A percentile compares a stretch with the other conserved stretches of the same genome.
Evolutionary conservation across 164 flowering plant species (phyloP).

Genomic region (Stephania yunnanensis): DNA sequence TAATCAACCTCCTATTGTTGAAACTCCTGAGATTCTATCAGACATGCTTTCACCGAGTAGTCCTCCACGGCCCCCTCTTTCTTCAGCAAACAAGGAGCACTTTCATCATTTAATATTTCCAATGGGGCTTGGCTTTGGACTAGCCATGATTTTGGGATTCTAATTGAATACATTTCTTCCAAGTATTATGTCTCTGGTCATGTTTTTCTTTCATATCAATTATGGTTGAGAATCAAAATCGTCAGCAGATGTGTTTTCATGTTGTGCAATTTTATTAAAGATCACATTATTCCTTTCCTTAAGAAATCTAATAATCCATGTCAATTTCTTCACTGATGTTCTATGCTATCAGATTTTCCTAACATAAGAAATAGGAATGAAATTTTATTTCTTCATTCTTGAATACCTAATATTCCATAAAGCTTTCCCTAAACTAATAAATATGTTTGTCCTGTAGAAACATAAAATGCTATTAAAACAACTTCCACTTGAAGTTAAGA

Average conservation of each 20-base stretch:
- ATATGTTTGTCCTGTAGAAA: too few species aligned
- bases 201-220: background rate
- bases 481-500: too few species aligned
- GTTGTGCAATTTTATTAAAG: background rate
- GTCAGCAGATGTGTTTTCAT: background rate
- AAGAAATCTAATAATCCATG: background rate
- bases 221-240: background rate
- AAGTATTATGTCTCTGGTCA: background rate
- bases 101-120: background rate
- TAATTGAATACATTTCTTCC: conserved; percentile 6
- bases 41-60: background rate
- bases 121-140: conserved; percentile 17
- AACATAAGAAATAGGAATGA: background rate
- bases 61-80: conserved; percentile 9
- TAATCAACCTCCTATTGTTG: background rate
- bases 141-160: conserved; percentile 17
- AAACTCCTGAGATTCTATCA: conserved; percentile 2
- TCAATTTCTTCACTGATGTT: too few species aligned
- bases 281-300: background rate
- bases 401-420: background rate
- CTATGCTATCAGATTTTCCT: background rate
- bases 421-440: too few species aligned
- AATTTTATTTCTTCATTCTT: background rate
- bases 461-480: too few species aligned
- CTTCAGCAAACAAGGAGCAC: conserved; percentile 21